Base-by-base conservation (phyloP, 2,329 filamentous ascomycete genomes). In the Hysterium pulicare region DNA sequence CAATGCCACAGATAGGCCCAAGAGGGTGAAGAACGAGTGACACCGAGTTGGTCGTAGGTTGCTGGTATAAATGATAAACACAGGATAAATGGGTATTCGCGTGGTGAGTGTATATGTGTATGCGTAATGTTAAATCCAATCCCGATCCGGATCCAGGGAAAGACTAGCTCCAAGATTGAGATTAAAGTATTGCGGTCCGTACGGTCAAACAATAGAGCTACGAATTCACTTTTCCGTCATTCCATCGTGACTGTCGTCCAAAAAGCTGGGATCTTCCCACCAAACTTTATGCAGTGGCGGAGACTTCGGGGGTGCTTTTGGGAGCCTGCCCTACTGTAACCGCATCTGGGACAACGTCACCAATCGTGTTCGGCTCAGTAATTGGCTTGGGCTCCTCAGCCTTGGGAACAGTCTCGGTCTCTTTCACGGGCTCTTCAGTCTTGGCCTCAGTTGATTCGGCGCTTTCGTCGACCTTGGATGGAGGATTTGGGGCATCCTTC, bases 171-270 rank as follows among this genome's bases (percentile, higher is more conserved):
- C 48, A 51, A 57, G 55, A 42, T 46, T 41, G 48, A 47, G 47
- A 51, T 50, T 49, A 49, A 54, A 54, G 61, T 61, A 59, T 59
- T 61, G 57, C 51, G 55, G 41, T 55, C 55, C 59, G 57, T 62
- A 52, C 56, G 61, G 58, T 66, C 58, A 67, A 64, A 67, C 57
- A 61, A 67, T 58, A 50, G 62, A 62, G 51, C 47, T 59, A 55
- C 56, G 60, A 48, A 61, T 64, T 62, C 63, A 63, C 62, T 66
- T 67, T 68, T 67, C 65, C 64, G 64, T 67, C 64, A 66, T 68
- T 64, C 60, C 65, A 53, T 68, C 64, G 57, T 68, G 61, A 56
- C 59, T 63, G 53, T 67, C 62, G 54, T 68, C 51, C 56, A 62
- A 49, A 55, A 63, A 61, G 48, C 55, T 54, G 40, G 62, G 51